These are phyloP conservation scores for Rubia peregrina DNA, from an alignment of 305 asterid genomes.

Conservation along the genomic window DNA sequence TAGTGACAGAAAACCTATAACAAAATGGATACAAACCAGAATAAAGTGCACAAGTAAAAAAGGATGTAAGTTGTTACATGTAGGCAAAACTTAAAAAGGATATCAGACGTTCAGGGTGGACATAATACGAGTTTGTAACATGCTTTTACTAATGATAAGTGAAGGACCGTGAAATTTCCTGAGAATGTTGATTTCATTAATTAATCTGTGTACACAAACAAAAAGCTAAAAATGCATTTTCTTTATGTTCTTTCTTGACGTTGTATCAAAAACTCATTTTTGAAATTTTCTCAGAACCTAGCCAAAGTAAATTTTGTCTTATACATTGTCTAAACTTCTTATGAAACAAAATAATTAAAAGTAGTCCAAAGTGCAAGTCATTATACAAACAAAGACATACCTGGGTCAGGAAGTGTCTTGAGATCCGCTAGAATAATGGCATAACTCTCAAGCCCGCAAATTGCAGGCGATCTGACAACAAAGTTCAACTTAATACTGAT, in stretches of 20 bases:
- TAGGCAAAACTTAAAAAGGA: not conserved
- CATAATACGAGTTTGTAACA: not conserved
- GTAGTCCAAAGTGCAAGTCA: not conserved
- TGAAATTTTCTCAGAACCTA: constrained; percentile 6
- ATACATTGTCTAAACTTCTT: not conserved
- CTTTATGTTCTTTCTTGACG: not conserved
- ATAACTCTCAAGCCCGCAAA: constrained; percentile 92
- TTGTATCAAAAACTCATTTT: not conserved
- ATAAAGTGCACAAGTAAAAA: not conserved
- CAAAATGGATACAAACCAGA: no score
- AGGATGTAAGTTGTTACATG: not conserved
- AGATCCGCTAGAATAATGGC: constrained; percentile 83
- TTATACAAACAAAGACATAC: constrained; percentile 26
- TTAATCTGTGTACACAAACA: not conserved
- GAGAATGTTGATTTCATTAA: not conserved
- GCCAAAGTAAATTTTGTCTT: not conserved
- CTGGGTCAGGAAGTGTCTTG: constrained; percentile 72
- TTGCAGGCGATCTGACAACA: constrained; percentile 60
- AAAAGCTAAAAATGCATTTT: not conserved
- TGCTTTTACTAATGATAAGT: not conserved
- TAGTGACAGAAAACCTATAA: no score
- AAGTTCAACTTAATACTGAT: constrained; percentile 67
- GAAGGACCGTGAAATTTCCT: not conserved
- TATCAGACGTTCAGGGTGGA: not conserved
- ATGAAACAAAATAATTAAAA: not conserved